Conservation (phyloP, 2,329 filamentous ascomycete species). For the Fusarium newnesense region DNA sequence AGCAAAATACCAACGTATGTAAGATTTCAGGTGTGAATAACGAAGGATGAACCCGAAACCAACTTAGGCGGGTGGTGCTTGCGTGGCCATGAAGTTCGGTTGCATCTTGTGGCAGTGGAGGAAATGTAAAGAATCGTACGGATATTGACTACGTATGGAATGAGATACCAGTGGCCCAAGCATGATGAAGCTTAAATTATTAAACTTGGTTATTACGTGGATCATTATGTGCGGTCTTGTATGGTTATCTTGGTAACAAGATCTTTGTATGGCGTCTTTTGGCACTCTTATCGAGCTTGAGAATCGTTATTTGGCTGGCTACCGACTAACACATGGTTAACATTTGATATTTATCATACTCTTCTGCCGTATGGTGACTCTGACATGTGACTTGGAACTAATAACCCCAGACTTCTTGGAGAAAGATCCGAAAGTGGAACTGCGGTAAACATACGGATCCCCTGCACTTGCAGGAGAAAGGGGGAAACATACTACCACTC, state of each 20-base stretch:
- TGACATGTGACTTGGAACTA: slow-evolving; percentile 33
- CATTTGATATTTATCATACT: not conserved
- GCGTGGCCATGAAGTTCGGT: slow-evolving; percentile 16
- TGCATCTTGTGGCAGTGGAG: slow-evolving; percentile 19
- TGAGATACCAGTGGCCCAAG: slow-evolving; percentile 22
- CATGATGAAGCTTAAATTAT: slow-evolving; percentile 10
- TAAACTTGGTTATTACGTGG: not conserved
- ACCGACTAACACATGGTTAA: not conserved
- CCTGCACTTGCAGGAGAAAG: slow-evolving; percentile 16
- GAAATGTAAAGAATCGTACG: slow-evolving; percentile 1
- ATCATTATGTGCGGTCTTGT: not conserved
- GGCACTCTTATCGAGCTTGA: not conserved
- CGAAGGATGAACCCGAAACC: slow-evolving; percentile 13
- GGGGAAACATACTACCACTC: slow-evolving; percentile 1
- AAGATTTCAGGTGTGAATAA: slow-evolving; percentile 41
- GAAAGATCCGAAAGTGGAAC: slow-evolving; percentile 8
- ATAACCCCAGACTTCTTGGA: slow-evolving; percentile 25
- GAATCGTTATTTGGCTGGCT: not conserved
- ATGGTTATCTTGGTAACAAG: not conserved
- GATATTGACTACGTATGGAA: slow-evolving; percentile 9
- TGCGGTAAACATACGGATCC: not conserved
- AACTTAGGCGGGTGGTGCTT: slow-evolving; percentile 22
- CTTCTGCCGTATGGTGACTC: not conserved
- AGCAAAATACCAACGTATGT: slow-evolving; percentile 45
- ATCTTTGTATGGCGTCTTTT: not conserved